Base-by-base conservation (phyloP, 2,329 filamentous ascomycete species). In the Plectosphaerella cucumerina region DNA sequence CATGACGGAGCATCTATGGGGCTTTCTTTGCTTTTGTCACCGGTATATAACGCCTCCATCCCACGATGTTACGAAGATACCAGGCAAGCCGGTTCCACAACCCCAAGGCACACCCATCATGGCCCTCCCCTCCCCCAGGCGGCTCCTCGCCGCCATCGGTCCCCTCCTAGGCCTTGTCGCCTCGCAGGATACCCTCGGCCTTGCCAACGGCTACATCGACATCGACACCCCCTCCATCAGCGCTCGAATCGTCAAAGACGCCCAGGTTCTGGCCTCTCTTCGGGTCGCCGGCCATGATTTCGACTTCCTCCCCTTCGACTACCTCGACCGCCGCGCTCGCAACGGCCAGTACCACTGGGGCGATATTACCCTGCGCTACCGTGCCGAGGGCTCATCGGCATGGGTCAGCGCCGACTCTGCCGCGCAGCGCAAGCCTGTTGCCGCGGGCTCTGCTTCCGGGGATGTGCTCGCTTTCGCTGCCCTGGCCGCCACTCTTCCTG, bases 301-400 rank as follows among this genome's bases (percentile, higher is more conserved):
- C 53, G 76, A 84, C 60, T 84, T 83, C 55, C 68, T 80, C 2
- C 80, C 80, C 0, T 76, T 67, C 8, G 80, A 82, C 57, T 63
- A 74, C 43, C 67, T 83, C 4, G 52, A 69, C 0, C 63, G 65
- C 15, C 70, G 80, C 8, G 71, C 75, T 11, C 67, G 68, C 12
- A 74, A 81, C 52, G 74, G 74, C 3, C 75, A 81, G 53, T 82
- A 84, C 53, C 81, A 84, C 59, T 76, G 77, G 57, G 81, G 81
- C 4, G 81, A 84, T 44, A 66, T 84, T 37, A 82, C 77, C 0
- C 70, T 78, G 43, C 73, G 78, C 12, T 84, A 80, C 58, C 76
- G 78, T n/a, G 56, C 64, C 3, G 61, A 60, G 2, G 68, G 66
- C 5, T 49, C 52, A 12, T 61, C 55, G 1, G 47, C 56, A 3